These are phyloP conservation scores for Ophiocytium majus DNA, from an alignment of 352 stramenopile genomes.

Conservation along the genomic window DNA sequence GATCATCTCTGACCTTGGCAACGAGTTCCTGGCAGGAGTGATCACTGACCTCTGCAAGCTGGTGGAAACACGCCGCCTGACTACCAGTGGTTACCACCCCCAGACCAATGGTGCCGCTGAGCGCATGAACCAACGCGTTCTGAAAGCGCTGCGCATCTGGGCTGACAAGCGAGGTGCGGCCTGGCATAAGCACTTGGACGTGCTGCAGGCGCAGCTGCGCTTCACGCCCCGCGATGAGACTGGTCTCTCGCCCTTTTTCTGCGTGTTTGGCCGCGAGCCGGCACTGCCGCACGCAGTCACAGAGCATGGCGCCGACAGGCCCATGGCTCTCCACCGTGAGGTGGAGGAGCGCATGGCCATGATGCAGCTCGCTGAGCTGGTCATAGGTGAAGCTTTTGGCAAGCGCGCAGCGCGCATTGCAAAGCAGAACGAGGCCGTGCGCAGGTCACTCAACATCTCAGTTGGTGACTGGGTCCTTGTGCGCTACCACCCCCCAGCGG, in stretches of 20 bases:
- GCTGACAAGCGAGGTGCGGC: neutral
- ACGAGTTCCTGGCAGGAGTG: neutral
- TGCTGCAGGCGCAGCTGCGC: neutral
- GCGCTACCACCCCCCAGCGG: neutral
- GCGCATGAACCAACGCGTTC: neutral
- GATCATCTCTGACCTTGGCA: neutral
- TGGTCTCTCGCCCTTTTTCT: neutral
- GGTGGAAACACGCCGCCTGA: neutral
- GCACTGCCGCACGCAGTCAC: neutral
- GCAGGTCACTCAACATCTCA: neutral
- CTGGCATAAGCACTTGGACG: neutral
- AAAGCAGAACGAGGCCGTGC: neutral
- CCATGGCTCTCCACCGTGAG: neutral
- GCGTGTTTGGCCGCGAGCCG: neutral
- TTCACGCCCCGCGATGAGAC: neutral
- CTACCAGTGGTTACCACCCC: neutral
- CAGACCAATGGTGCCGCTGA: neutral
- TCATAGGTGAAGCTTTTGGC: neutral
- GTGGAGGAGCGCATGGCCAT: neutral
- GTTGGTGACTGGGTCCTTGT: neutral
- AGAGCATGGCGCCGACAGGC: neutral
- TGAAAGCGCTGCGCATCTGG: neutral
- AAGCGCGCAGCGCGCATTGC: neutral
- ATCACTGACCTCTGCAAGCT: neutral
- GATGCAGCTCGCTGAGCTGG: neutral